Conservation (phyloP, 768 basidiomycete species). For the Psilocybe azurescens region DNA sequence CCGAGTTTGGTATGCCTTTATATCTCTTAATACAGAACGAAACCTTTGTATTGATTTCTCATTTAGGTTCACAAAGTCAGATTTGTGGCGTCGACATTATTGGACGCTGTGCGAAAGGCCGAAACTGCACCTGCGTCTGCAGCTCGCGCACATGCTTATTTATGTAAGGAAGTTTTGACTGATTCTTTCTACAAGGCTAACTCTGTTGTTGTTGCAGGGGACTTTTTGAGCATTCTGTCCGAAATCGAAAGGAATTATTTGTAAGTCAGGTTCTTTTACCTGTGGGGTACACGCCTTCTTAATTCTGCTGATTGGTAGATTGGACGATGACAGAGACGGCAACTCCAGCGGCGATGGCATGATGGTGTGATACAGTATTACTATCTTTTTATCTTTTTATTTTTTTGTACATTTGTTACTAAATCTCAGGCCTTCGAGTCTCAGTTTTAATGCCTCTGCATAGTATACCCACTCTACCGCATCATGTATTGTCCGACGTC, state of each 20-base stretch:
- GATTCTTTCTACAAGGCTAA: constrained; percentile 14
- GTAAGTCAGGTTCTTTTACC: constrained; percentile 36
- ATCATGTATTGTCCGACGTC: constrained; percentile 16
- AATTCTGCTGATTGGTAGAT: constrained; percentile 36
- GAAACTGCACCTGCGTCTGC: constrained; percentile 82
- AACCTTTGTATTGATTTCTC: constrained; percentile 17
- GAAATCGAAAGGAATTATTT: constrained; percentile 93
- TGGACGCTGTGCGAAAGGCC: constrained; percentile 83
- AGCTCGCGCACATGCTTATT: constrained; percentile 84
- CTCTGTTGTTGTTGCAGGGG: constrained; percentile 61
- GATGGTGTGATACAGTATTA: constrained; percentile 29
- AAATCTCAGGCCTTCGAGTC: background rate
- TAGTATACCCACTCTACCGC: constrained; percentile 15
- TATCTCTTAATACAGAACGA: too few relatives aligned
- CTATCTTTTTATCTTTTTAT: constrained; percentile 4
- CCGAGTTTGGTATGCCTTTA: constrained; percentile 63
- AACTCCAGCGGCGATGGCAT: constrained; percentile 64
- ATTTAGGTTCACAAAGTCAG: constrained; percentile 87
- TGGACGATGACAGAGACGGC: constrained; percentile 75
- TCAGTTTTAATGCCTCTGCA: constrained; percentile 6
- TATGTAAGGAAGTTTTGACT: constrained; percentile 58
- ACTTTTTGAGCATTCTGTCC: constrained; percentile 88
- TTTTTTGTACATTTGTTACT: constrained; percentile 9
- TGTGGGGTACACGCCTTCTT: constrained; percentile 6
- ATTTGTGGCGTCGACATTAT: constrained; percentile 88